Conservation (phyloP, 495 filamentous ascomycete genomes). For the Penicillium canescens region DNA sequence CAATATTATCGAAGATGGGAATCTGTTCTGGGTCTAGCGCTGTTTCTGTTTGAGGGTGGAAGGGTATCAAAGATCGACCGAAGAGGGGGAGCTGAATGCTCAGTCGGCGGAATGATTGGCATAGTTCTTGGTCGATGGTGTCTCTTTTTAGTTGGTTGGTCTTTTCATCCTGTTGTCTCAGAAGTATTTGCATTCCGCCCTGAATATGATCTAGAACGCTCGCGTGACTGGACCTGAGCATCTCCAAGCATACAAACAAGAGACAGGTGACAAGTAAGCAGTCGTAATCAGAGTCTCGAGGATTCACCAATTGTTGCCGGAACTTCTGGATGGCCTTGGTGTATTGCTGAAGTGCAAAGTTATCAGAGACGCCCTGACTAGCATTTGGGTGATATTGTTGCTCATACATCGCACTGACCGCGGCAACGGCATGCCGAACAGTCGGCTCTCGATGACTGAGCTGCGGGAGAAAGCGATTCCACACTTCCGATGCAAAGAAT, state of each 20-base stretch:
- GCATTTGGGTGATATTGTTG: conserved; percentile 20
- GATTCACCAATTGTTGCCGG: conserved; percentile 8
- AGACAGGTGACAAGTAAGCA: conserved; percentile 26
- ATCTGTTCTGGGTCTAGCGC: neutral
- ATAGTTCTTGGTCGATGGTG: conserved; percentile 13
- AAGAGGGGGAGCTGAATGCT: conserved; percentile 20
- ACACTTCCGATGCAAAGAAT: conserved; percentile 62
- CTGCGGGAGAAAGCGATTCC: conserved; percentile 53
- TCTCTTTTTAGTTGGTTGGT: neutral
- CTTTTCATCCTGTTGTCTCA: neutral
- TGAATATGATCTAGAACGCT: conserved; percentile 24
- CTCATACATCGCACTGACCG: conserved; percentile 64
- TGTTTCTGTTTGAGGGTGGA: neutral
- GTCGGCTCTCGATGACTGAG: conserved; percentile 57
- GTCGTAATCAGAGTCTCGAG: conserved; percentile 7
- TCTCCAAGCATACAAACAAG: conserved; percentile 31
- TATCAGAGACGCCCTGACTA: neutral
- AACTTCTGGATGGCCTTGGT: conserved; percentile 53
- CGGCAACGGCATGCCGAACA: conserved; percentile 64
- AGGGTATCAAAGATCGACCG: conserved; percentile 7
- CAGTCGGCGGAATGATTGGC: conserved; percentile 16
- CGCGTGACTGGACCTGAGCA: conserved; percentile 19
- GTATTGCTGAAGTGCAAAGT: conserved; percentile 53
- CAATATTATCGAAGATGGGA: conserved; percentile 4
- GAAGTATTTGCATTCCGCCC: conserved; percentile 18